A percentile compares a stretch with the other conserved stretches of the same genome.
Evolutionary conservation across 352 stramenopile species (phyloP).

Genomic region (Globisporangium cystogenes): DNA sequence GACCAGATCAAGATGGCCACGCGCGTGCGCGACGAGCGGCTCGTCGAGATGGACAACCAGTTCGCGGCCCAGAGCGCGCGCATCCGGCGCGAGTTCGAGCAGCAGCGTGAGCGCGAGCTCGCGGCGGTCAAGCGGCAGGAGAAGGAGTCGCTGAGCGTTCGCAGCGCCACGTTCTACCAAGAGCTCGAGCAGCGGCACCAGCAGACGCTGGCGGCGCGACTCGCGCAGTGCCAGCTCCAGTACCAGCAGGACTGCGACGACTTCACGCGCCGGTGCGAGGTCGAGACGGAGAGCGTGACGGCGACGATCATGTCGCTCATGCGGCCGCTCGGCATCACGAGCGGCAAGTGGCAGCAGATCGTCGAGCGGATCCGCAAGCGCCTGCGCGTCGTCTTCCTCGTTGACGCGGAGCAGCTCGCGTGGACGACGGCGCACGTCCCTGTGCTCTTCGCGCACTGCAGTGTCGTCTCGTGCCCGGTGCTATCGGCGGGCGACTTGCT

Average conservation of each 20-base stretch:
- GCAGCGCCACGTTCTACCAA: conserved; percentile 20
- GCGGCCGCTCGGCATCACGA: conserved; percentile 59
- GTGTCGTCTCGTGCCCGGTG: conserved; percentile 20
- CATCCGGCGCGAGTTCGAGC: conserved; percentile 26
- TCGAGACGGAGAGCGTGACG: conserved; percentile 66
- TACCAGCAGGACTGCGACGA: conserved; percentile 66
- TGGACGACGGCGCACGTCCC: conserved; percentile 11
- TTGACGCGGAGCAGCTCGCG: conserved; percentile 21
- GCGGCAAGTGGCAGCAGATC: conserved; percentile 62
- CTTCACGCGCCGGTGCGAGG: conserved; percentile 43
- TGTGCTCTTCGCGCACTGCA: conserved; percentile 27
- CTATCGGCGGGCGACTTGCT: conserved; percentile 23
- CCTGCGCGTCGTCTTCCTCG: conserved; percentile 37
- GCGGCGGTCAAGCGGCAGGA: conserved; percentile 24
- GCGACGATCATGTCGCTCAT: conserved; percentile 75
- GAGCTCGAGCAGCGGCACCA: conserved; percentile 31
- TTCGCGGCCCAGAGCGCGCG: conserved; percentile 23
- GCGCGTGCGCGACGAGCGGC: conserved; percentile 51
- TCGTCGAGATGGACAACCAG: conserved; percentile 42
- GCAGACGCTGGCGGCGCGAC: conserved; percentile 13
- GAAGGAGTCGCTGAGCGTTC: conserved; percentile 19
- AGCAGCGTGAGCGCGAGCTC: conserved; percentile 20
- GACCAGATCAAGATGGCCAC: conserved; percentile 64
- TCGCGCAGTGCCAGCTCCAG: conserved; percentile 38
- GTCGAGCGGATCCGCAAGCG: conserved; percentile 46